phyloP scores from a whole-genome alignment of 1,139 yeast genomes.

The Candida pseudocylindracea region DNA sequence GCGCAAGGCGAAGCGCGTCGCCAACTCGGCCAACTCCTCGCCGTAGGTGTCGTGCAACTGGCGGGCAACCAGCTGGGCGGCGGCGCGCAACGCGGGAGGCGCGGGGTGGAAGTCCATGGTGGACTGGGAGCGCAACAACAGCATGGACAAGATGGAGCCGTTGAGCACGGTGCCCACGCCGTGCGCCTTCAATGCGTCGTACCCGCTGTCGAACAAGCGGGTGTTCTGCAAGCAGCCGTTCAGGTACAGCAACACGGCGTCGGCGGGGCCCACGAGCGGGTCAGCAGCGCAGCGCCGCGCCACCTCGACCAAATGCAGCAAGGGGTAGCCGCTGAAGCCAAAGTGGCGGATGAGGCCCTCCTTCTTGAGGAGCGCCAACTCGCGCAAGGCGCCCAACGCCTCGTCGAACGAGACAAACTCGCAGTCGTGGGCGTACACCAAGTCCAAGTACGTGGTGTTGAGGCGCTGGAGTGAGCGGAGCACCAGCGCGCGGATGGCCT shows the following conservation, averaged over 20 bases:
- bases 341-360: slow-evolving; percentile 43
- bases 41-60: slow-evolving; percentile 12
- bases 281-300: slow-evolving; percentile 8
- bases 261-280: slow-evolving; percentile 27
- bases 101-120: slow-evolving; percentile 79
- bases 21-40: slow-evolving; percentile 58
- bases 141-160: slow-evolving; percentile 82
- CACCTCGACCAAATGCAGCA: slow-evolving; percentile 33
- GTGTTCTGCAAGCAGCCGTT: slow-evolving; percentile 71
- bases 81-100: slow-evolving; percentile 25
- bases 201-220: slow-evolving; percentile 22
- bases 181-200: slow-evolving; percentile 26
- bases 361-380: slow-evolving; percentile 31
- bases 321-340: slow-evolving; percentile 81
- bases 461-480: slow-evolving; percentile 43
- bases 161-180: slow-evolving; percentile 37
- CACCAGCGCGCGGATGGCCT: slow-evolving; percentile 38
- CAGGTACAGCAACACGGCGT: slow-evolving; percentile 58
- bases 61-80: slow-evolving; percentile 31
- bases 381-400: slow-evolving; percentile 38
- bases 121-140: slow-evolving; percentile 42
- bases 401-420: slow-evolving; percentile 46
- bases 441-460: slow-evolving; percentile 44
- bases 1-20: slow-evolving; percentile 48
- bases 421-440: slow-evolving; percentile 74